A percentile compares a stretch with the other conserved stretches of the same genome.
Evolutionary conservation across 1,284 basidiomycete species (phyloP).

Genomic region (Ceratobasidium sp.): DNA sequence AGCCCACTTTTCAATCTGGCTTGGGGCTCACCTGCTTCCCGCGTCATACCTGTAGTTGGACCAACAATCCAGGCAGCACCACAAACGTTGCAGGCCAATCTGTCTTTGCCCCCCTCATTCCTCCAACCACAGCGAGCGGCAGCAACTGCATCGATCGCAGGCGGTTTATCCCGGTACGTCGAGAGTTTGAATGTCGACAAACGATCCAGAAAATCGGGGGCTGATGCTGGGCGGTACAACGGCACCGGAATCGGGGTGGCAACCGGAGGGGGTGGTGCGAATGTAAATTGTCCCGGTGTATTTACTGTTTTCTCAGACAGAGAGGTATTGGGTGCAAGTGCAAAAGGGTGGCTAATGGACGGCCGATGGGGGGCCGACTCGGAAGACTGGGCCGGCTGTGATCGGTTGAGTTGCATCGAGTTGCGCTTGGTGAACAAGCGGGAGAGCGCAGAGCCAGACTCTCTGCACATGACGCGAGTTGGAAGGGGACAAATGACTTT

Average conservation of each 20-base stretch:
- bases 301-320: slow-evolving; percentile 55
- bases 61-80: slow-evolving; percentile 49
- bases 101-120: slow-evolving; percentile 49
- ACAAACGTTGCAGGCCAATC: slow-evolving; percentile 48
- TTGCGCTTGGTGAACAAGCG: slow-evolving; percentile 38
- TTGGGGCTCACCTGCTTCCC: slow-evolving; percentile 48
- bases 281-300: slow-evolving; percentile 53
- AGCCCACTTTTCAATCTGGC: background rate
- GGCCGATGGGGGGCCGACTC: slow-evolving; percentile 76
- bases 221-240: slow-evolving; percentile 83
- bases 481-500: background rate
- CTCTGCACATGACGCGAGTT: slow-evolving; percentile 13
- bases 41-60: slow-evolving; percentile 48
- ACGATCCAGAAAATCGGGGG: slow-evolving; percentile 75
- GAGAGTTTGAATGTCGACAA: slow-evolving; percentile 80
- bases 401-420: slow-evolving; percentile 28
- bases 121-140: slow-evolving; percentile 82
- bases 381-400: slow-evolving; percentile 52
- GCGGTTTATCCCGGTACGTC: slow-evolving; percentile 82
- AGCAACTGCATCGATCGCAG: slow-evolving; percentile 78
- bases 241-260: slow-evolving; percentile 56
- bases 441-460: slow-evolving; percentile 38
- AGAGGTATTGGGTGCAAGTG: slow-evolving; percentile 68
- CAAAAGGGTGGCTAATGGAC: slow-evolving; percentile 71
- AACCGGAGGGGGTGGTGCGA: slow-evolving; percentile 56